Evolutionary conservation across 2,329 filamentous ascomycete genomes (phyloP).

Genomic region (Ophioceras dolichostomum): DNA sequence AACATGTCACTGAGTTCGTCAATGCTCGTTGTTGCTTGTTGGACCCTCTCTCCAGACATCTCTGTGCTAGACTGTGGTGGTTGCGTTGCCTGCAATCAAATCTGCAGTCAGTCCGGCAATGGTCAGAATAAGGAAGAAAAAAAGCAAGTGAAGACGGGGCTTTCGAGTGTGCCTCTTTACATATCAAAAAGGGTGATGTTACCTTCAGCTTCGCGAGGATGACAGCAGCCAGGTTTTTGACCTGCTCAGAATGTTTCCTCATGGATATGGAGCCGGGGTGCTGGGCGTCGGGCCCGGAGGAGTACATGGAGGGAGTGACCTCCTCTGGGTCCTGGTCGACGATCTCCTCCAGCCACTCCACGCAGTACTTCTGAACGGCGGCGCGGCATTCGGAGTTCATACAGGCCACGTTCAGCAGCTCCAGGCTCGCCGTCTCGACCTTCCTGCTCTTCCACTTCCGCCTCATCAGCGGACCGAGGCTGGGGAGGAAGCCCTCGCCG

Average conservation of each 20-base stretch:
- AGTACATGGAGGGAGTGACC: constrained; percentile 33
- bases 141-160: constrained; percentile 14
- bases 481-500: constrained; percentile 73
- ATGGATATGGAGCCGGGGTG: constrained; percentile 46
- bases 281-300: constrained; percentile 42
- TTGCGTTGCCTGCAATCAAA: constrained; percentile 38
- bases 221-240: constrained; percentile 57
- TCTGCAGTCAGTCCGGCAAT: constrained; percentile 32
- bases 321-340: constrained; percentile 59
- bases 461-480: constrained; percentile 63
- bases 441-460: constrained; percentile 74
- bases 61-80: constrained; percentile 25
- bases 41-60: constrained; percentile 29
- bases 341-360: constrained; percentile 76
- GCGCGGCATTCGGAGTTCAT: constrained; percentile 74
- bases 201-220: constrained; percentile 68
- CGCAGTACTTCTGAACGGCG: constrained; percentile 72
- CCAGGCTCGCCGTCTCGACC: constrained; percentile 75
- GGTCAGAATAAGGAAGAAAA: background rate
- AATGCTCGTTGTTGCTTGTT: constrained; percentile 45
- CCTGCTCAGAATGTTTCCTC: constrained; percentile 47
- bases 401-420: constrained; percentile 85
- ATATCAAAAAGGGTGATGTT: too few species aligned
- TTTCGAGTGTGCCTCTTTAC: too few species aligned
- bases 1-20: constrained; percentile 55